These are phyloP conservation scores for Caryopteris hybrid DNA, from an alignment of 305 asterid genomes.

Conservation along the genomic window DNA sequence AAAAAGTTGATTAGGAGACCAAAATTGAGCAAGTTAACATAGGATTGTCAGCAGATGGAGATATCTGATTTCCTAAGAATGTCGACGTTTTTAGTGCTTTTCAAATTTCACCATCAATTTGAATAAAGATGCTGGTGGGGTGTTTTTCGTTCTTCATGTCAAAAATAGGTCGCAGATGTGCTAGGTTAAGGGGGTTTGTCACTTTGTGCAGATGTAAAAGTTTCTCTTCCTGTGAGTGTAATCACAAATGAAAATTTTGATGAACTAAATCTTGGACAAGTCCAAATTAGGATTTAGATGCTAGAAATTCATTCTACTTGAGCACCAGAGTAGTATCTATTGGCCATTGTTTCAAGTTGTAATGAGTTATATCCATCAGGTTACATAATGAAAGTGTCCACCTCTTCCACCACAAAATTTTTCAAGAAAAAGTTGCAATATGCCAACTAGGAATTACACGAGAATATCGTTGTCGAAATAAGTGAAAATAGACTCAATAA, in stretches of 20 bases:
- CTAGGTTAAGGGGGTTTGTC: too few relatives aligned
- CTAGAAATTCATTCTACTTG: background rate
- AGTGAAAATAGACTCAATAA: background rate
- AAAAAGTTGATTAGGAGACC: constrained; percentile 4
- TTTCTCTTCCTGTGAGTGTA: background rate
- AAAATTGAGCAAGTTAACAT: background rate
- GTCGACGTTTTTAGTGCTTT: background rate
- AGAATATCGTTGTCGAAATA: background rate
- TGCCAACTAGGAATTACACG: constrained; percentile 1
- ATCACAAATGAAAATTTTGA: background rate
- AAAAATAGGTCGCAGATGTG: background rate
- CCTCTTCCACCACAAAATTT: background rate
- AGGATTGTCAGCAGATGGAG: background rate
- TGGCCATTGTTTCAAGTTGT: background rate
- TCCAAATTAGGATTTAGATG: background rate
- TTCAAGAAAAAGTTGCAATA: background rate
- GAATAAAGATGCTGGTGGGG: background rate
- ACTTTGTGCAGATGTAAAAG: too few relatives aligned
- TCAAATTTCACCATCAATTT: background rate
- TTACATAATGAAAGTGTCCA: background rate
- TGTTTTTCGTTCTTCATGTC: background rate
- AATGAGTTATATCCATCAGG: background rate
- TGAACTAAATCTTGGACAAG: background rate
- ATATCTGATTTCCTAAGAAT: background rate
- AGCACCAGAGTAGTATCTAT: background rate